Evolutionary conservation across 2,329 filamentous ascomycete genomes (phyloP).

Genomic region (Sclerotinia nivalis): DNA sequence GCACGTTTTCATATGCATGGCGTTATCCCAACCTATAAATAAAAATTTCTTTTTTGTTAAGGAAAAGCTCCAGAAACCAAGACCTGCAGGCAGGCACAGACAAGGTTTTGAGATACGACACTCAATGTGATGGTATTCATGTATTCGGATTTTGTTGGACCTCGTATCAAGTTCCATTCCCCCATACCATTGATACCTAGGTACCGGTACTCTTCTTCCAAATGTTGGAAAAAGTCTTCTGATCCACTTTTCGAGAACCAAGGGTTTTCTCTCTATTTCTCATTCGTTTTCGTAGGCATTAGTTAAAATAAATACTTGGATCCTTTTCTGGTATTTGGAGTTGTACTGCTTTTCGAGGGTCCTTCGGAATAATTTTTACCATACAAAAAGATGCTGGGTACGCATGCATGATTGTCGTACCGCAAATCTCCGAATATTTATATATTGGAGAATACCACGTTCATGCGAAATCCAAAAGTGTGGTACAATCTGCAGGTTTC

Average conservation of each 20-base stretch:
- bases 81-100: slow-evolving; percentile 22
- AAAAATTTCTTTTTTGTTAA: slow-evolving; percentile 6
- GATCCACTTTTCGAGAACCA: neutral
- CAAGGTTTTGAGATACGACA: neutral
- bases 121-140: slow-evolving; percentile 16
- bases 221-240: slow-evolving; percentile 12
- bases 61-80: neutral
- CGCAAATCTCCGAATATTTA: slow-evolving; percentile 14
- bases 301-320: neutral
- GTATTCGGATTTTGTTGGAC: neutral
- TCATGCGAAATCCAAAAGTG: neutral
- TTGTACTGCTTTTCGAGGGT: slow-evolving; percentile 9
- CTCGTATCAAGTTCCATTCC: slow-evolving; percentile 10
- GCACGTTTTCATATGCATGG: slow-evolving; percentile 3
- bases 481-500: slow-evolving; percentile 24
- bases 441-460: slow-evolving; percentile 16
- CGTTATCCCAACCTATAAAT: slow-evolving; percentile 4
- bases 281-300: slow-evolving; percentile 13
- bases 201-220: neutral
- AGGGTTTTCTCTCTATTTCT: neutral
- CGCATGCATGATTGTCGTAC: slow-evolving; percentile 6
- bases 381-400: neutral
- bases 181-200: neutral
- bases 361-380: neutral
- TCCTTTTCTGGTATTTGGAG: neutral